Evolutionary conservation across 2,329 filamentous ascomycete genomes (phyloP), one percentile per base, ranked within the genome.

Genomic region (Diaporthe sp.): DNA sequence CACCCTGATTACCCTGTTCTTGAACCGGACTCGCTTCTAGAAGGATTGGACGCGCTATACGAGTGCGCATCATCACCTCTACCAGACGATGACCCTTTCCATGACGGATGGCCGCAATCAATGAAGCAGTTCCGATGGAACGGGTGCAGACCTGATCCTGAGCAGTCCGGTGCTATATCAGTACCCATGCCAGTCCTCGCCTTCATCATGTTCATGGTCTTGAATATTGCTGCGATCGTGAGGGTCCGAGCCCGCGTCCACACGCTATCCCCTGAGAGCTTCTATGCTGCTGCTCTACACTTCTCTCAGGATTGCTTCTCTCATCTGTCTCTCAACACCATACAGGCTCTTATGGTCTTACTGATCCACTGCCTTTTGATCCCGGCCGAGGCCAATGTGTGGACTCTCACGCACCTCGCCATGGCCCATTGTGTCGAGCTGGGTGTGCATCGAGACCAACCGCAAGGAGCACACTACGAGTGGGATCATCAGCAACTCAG

Each of bases 191-290:
- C 60, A 5, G 38, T 64, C 9, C 38, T 64, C 1, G 60, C 60
- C 22, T 64, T 64, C 19, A 42, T 64, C 4, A 30, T 33, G 9
- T 64, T 64, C 9, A 64, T 64, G 60, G 60, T 64, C 60, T 30
- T 64, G 38, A 64, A 64, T 28, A 45, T 64, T 64, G 60, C 60
- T 45, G 60, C 60, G 25, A 64, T 64, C 17, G 10, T 64, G n/a
- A 64, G 40, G 10, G 60, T 64, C 8, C 40, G 40, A 17, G 38
- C 40, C 17, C 38, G 60, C 15, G 60, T 64, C 3, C 40, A 64
- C 40, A 45, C 38, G 13, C 40, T n/a, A 22, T 45, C 25, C 4
- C 60, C 60, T 22, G 60, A 64, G 15, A 30, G 13, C 25, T 64
- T 45, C 60, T 64, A 64, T 8, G 15, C 25, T 13, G 60, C 60